phyloP scores from a whole-genome alignment of 78 protist species.

The Pelomyxa schiedti region DNA sequence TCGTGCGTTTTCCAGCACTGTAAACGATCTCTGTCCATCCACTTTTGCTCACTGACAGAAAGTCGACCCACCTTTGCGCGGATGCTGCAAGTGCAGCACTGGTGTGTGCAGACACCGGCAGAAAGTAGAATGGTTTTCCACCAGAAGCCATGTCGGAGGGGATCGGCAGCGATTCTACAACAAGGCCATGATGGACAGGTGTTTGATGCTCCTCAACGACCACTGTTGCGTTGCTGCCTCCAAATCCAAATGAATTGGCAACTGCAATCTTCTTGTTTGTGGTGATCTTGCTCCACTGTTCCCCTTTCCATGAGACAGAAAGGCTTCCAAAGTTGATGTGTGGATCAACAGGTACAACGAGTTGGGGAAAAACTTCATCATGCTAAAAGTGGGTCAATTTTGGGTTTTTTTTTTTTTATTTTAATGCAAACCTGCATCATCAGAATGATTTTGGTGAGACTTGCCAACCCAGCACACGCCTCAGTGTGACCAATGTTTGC shows the following conservation, averaged over 20 bases:
- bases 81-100: not conserved
- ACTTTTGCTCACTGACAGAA: too few relatives aligned
- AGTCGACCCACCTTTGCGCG: not conserved
- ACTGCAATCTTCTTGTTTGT: too few relatives aligned
- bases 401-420: too few relatives aligned
- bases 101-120: not conserved
- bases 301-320: too few relatives aligned
- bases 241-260: slow-evolving; percentile 66
- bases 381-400: too few relatives aligned
- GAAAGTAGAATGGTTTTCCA: too few relatives aligned
- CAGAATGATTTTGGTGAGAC: slow-evolving; percentile 26
- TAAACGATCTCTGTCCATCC: not conserved
- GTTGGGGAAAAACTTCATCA: not conserved
- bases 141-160: not conserved
- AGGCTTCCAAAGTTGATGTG: too few relatives aligned
- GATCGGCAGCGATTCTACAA: not conserved
- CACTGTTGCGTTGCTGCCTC: slow-evolving; percentile 60
- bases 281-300: too few relatives aligned
- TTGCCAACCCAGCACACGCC: slow-evolving; percentile 55
- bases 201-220: not conserved
- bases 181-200: not conserved
- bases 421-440: too few relatives aligned
- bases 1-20: not conserved
- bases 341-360: too few relatives aligned
- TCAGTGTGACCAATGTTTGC: slow-evolving; percentile 69